Evolutionary conservation across 2,329 filamentous ascomycete species (phyloP), one percentile per base, ranked within the genome.

Genomic region (Beauveria asiatica): DNA sequence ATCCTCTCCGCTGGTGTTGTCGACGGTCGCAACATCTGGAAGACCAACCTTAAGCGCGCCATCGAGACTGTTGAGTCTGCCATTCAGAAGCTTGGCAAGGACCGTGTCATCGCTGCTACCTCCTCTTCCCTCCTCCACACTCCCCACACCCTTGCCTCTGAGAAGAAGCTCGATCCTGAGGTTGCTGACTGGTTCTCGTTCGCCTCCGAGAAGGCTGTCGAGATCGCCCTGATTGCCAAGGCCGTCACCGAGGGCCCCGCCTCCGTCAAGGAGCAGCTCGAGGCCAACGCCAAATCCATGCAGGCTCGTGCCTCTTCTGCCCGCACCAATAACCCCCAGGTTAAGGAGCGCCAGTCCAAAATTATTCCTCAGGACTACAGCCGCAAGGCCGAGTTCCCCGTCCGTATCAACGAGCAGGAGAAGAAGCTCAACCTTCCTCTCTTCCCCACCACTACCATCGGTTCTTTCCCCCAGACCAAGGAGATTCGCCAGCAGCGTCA

Each of bases 21-120:
- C 67, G 92, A 99, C 71, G 94, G 94, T 71, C 92, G 94, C 72
- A 99, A 99, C 85, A 97, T 99, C 83, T 99, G 94, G 94, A 99
- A 99, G 90, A 97, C 92, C 80, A 96, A 97, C 87, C 89, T 97
- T 81, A 89, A 96, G 85, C 86, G 85, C 70, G 92, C 94, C 72
- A 95, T 99, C 66, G 92, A 94, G 82, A 85, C 81, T 65, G 88
- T 94, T 64, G 91, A 97, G 85, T 81, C 85, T 62, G 94, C 93
- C 66, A 81, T 97, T 70, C 90, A 97, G 82, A 84, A 96, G 82
- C 86, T 99, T 65, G 93, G 94, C 80, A 93, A 96, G 84, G 92
- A 97, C 68, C 90, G 94, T 73, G 93, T 99, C 76, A 90, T 99
- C 68, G 91, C 96, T 68, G 90, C 94, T 73, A 97, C 92, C 68